Evolutionary conservation across 768 basidiomycete species (phyloP).

Genomic region (Suillus alpinus): DNA sequence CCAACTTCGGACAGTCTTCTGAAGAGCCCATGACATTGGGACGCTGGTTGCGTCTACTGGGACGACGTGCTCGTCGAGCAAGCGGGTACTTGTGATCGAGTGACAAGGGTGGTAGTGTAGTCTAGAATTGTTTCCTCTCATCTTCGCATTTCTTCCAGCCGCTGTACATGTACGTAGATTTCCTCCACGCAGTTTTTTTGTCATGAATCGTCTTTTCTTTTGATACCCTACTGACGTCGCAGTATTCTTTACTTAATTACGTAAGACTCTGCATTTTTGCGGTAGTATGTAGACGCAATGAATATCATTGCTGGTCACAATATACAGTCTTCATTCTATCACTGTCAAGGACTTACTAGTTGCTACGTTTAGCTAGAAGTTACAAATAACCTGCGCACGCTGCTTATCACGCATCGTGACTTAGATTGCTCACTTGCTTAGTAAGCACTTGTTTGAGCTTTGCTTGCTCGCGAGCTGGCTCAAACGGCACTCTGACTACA

Average conservation of each 20-base stretch:
- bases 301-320: too few relatives aligned
- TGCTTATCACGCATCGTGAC: too few relatives aligned
- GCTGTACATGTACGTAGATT: neutral
- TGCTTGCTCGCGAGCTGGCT: too few relatives aligned
- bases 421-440: too few relatives aligned
- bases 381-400: too few relatives aligned
- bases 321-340: too few relatives aligned
- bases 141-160: neutral
- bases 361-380: too few relatives aligned
- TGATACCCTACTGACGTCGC: neutral
- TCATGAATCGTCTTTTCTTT: neutral
- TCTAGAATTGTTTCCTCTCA: neutral
- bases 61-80: neutral
- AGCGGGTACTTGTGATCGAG: neutral
- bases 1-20: neutral
- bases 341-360: too few relatives aligned
- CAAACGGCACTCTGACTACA: too few relatives aligned
- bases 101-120: neutral
- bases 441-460: too few relatives aligned
- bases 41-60: neutral
- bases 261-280: neutral
- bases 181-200: neutral
- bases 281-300: too few relatives aligned
- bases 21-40: constrained; percentile 1
- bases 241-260: neutral